Base-by-base conservation (phyloP, 2,329 filamentous ascomycete species). In the Cercospora sp. region DNA sequence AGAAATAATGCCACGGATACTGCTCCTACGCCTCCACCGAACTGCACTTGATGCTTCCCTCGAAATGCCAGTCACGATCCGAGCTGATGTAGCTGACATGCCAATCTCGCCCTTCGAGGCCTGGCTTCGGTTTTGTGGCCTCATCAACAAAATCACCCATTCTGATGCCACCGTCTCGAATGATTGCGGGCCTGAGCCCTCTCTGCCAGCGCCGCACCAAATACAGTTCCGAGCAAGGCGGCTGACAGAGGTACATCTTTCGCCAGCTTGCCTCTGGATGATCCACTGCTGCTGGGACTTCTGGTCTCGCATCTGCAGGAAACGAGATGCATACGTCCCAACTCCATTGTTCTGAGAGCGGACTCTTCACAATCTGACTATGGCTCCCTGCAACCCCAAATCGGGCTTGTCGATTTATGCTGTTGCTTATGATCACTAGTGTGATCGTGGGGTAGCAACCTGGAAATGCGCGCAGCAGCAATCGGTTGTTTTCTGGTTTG, bases 31-130 rank as follows among this genome's bases (percentile, higher is more conserved):
- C 71, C 63, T 73, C 70, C 33, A 73, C 65, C 30, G 65, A 65
- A 62, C 67, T 74, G 66, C 74, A 75, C 59, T 69, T 69, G 60
- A 78, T 74, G 39, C 72, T 75, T 9, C 77, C 77, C 63, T 79
- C 77, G 63, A 79, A 77, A 65, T 79, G 77, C 77, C 77, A 79
- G 63, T 79, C 77, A 2, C 72, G 63, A 70, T 79, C 77, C 33
- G 70, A 75, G 8, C 70, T 73, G 51, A 78, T 74, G 36, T 74
- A 78, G 33, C 73, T 72, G 51, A 72, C 63, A 62, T 77, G 76
- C 77, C 77, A 79, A 23, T 65, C 60, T 42, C 68, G 60, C 51
- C 72, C 70, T 65, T 72, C 66, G 30, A 59, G 65, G 8, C 53
- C 59, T 3, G 70, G 70, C 42, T 60, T 62, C 36, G 68, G 69